Conservation (phyloP, 1,284 basidiomycete species). For the Malassezia brasiliensis region DNA sequence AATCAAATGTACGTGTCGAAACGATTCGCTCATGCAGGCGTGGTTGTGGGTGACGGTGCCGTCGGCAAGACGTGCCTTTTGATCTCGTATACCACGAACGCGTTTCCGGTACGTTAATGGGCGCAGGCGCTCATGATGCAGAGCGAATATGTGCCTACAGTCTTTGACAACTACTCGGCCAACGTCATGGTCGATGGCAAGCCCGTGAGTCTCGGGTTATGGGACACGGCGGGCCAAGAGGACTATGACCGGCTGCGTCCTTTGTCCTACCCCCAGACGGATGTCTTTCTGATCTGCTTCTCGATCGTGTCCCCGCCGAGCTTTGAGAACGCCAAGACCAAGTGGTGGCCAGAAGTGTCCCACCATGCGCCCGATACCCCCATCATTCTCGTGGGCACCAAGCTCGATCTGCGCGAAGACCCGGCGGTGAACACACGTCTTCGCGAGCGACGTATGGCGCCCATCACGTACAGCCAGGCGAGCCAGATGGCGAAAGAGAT, state of each 20-base stretch:
- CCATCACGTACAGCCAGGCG: conserved; percentile 83
- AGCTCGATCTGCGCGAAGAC: conserved; percentile 94
- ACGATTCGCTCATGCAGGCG: conserved; percentile 17
- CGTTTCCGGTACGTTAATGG: conserved; percentile 36
- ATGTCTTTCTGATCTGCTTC: conserved; percentile 98
- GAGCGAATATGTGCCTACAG: conserved; percentile 51
- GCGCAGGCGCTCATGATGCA: not conserved
- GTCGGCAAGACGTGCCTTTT: conserved; percentile 48
- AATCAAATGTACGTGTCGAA: conserved; percentile 12
- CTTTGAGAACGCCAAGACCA: conserved; percentile 96
- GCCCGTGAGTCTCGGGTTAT: conserved; percentile 73
- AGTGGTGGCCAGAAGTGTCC: conserved; percentile 53
- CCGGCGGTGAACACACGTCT: conserved; percentile 80
- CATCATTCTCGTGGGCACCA: conserved; percentile 92
- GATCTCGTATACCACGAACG: conserved; percentile 48
- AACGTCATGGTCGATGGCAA: conserved; percentile 97
- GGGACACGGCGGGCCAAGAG: conserved; percentile 47
- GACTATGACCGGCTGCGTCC: conserved; percentile 89
- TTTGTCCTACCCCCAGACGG: conserved; percentile 95
- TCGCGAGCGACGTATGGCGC: conserved; percentile 84
- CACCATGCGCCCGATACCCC: conserved; percentile 90
- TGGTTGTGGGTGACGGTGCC: conserved; percentile 48
- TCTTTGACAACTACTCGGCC: conserved; percentile 84
- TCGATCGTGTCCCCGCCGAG: conserved; percentile 91
- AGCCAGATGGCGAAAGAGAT: conserved; percentile 86